Base-by-base conservation (phyloP, 192 early-diverging fungal species). In the Coemansia sp. region DNA sequence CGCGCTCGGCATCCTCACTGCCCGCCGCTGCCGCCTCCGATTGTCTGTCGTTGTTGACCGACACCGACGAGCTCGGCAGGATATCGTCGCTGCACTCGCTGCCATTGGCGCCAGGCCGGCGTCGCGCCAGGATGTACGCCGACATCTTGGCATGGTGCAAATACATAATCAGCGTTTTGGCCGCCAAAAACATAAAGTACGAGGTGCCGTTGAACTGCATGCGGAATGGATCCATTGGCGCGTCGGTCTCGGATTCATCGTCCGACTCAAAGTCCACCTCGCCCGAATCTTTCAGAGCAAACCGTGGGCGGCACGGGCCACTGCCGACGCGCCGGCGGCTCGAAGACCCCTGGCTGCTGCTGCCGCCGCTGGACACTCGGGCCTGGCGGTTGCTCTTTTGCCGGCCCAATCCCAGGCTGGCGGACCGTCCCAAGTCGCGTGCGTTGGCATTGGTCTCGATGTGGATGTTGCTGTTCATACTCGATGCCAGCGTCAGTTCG, bases 151-250 rank as follows among this genome's bases (percentile, higher is more conserved):
- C 65, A 34, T 71, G 75, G 68, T 78, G 68, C 53, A 71, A 48
- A 31, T 78, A 71, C 75, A 78, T 78, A 64, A 78, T 78, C 40
- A 78, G 60, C 3, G 75, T 64, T 64, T 78, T 78, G 21, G 75
- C 68, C 1, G 75, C 75, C 45, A 78, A 50, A 51, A 78, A 78
- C 6, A 78, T 32, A 49, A 50, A 78, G 60, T 78, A 78, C 42
- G 67, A 30, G 5, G 67, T 70, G 67, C 53, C 51, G 5, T 52
- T 26, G 15, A 70, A 60, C 64, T 78, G 67, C 60, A 60, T 61
- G 48, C 68, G 67, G 68, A 70, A 78, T 12, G 75, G 75, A 17
- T 69, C 67, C 17, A 43, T 45, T 20, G 26, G 52, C 6, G 49
- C 51, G 28, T 26, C 58, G 2, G 36, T 23, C 9, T 50, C 60